phyloP scores from a whole-genome alignment of 75 land plant species.

The Pinus albicaulis region DNA sequence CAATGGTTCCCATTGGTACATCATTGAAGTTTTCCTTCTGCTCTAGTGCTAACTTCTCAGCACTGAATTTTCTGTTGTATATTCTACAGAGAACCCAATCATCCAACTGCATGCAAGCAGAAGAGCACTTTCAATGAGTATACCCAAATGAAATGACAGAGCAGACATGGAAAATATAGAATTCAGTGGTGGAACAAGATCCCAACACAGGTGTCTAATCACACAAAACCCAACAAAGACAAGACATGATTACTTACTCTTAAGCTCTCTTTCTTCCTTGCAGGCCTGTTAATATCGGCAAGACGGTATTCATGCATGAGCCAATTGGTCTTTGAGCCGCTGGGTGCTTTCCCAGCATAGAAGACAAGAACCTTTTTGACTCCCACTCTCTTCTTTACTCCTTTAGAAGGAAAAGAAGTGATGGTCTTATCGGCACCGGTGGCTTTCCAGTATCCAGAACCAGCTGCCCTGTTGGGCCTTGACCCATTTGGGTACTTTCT shows the following conservation, averaged over 20 bases:
- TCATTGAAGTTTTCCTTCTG: not conserved
- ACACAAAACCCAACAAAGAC: no score
- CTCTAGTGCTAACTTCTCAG: slow-evolving; percentile 3
- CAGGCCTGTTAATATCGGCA: not conserved
- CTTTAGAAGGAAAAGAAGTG: not conserved
- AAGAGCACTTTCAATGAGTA: not conserved
- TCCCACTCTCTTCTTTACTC: slow-evolving; percentile 9
- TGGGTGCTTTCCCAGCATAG: slow-evolving; percentile 20
- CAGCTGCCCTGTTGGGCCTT: slow-evolving; percentile 19
- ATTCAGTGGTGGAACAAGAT: not conserved
- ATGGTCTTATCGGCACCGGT: slow-evolving; percentile 18
- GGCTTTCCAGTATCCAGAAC: slow-evolving; percentile 20
- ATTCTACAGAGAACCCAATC: slow-evolving; percentile 12
- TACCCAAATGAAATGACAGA: no score
- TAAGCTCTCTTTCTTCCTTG: slow-evolving; percentile 10
- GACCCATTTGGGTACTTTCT: slow-evolving; percentile 19
- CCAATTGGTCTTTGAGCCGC: slow-evolving; percentile 18
- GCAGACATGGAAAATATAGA: not conserved
- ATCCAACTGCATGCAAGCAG: slow-evolving; percentile 13
- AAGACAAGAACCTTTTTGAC: slow-evolving; percentile 18
- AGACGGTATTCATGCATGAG: slow-evolving; percentile 22
- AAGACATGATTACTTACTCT: not conserved
- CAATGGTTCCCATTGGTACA: not conserved
- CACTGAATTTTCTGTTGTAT: slow-evolving; percentile 5
- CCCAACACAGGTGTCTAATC: not conserved